Conservation (phyloP, 208 protist genomes). For the Trypanosoma grayi region DNA sequence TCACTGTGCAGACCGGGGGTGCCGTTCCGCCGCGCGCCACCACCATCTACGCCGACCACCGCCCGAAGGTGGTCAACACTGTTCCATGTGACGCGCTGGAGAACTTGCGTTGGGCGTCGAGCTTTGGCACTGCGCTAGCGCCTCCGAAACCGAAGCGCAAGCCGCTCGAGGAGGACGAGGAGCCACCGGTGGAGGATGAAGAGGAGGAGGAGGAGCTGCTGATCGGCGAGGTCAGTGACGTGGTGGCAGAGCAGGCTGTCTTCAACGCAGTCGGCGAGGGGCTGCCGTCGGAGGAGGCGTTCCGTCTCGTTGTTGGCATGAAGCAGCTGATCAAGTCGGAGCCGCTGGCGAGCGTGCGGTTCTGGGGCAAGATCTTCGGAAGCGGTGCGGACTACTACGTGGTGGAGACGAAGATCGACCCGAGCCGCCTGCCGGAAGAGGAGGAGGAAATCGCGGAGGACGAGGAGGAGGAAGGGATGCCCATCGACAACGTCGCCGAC, state of each 20-base stretch:
- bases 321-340: conserved; percentile 77
- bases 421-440: conserved; percentile 60
- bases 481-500: conserved; percentile 61
- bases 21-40: conserved; percentile 56
- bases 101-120: conserved; percentile 70
- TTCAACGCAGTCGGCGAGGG: conserved; percentile 87
- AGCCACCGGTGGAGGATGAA: conserved; percentile 47
- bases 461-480: conserved; percentile 57
- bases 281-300: conserved; percentile 70
- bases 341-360: conserved; percentile 78
- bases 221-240: conserved; percentile 70
- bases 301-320: conserved; percentile 85
- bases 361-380: conserved; percentile 90
- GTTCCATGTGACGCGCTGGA: conserved; percentile 59
- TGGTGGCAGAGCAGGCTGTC: conserved; percentile 74
- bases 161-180: conserved; percentile 65
- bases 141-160: conserved; percentile 63
- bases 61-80: conserved; percentile 49
- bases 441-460: conserved; percentile 46
- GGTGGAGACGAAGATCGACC: conserved; percentile 80
- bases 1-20: conserved; percentile 61
- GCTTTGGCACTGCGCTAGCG: conserved; percentile 65
- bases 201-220: conserved; percentile 48
- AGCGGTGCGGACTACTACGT: conserved; percentile 86
- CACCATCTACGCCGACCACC: conserved; percentile 59